phyloP scores from a whole-genome alignment of 177 flowering plant genomes.

The Vitis hybrid region DNA sequence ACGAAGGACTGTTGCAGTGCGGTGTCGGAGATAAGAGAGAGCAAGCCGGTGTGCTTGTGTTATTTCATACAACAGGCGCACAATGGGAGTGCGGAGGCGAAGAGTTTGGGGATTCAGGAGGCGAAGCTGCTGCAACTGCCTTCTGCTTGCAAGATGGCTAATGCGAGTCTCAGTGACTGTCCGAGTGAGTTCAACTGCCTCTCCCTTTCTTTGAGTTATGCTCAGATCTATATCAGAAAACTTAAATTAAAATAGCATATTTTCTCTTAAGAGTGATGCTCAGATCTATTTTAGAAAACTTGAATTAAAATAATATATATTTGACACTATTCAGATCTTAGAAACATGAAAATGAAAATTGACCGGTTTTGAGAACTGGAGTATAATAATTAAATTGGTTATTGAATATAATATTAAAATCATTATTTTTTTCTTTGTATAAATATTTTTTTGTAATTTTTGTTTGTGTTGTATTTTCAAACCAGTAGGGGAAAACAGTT shows the following conservation, averaged over 20 bases:
- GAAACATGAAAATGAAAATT: too few species aligned
- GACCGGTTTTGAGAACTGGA: too few species aligned
- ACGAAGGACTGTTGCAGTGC: constrained; percentile 52
- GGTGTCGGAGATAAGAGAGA: constrained; percentile 36
- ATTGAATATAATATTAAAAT: too few species aligned
- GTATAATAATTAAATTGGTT: too few species aligned
- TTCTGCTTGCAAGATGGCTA: constrained; percentile 51
- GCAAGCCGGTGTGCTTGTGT: constrained; percentile 64
- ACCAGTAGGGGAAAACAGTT: too few species aligned
- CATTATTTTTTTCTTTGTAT: too few species aligned
- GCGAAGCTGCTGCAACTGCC: constrained; percentile 62
- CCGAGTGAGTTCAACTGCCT: constrained; percentile 48
- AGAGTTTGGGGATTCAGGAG: constrained; percentile 56
- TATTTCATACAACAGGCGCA: constrained; percentile 54
- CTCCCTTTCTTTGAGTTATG: constrained; percentile 11
- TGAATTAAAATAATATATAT: too few species aligned
- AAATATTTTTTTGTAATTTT: too few species aligned
- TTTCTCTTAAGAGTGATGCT: constrained; percentile 6
- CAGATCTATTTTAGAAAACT: too few species aligned
- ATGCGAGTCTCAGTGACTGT: constrained; percentile 52
- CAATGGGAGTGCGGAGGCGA: constrained; percentile 41
- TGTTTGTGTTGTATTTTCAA: too few species aligned
- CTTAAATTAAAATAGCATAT: too few species aligned
- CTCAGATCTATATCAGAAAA: neutral
- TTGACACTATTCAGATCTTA: too few species aligned